These are phyloP conservation scores for Zangia roseola DNA, from an alignment of 768 basidiomycete species.

Conservation along the genomic window DNA sequence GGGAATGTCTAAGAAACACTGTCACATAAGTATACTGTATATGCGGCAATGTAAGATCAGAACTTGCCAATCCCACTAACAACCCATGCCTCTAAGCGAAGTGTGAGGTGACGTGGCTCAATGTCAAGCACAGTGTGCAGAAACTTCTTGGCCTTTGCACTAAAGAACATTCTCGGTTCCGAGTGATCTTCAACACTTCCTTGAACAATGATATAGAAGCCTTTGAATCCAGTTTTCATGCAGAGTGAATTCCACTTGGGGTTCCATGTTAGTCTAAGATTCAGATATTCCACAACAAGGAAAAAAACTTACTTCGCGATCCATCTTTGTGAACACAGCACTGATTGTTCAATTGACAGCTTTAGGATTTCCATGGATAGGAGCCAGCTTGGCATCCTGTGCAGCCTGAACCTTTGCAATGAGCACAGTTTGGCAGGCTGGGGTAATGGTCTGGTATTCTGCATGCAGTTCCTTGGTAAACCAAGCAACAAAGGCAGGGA, in stretches of 20 bases:
- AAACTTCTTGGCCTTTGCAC: slow-evolving; percentile 4
- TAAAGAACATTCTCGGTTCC: slow-evolving; percentile 4
- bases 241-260: slow-evolving; percentile 3
- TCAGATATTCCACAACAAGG: neutral
- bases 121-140: neutral
- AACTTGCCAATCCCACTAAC: slow-evolving; percentile 4
- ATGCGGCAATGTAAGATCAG: no score
- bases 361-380: slow-evolving; percentile 1
- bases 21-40: no score
- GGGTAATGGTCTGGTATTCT: neutral
- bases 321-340: slow-evolving; percentile 2
- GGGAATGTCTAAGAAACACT: no score
- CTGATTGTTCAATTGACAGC: neutral
- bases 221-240: slow-evolving; percentile 1
- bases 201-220: slow-evolving; percentile 2
- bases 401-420: neutral
- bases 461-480: neutral
- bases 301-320: slow-evolving; percentile 2
- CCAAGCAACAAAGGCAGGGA: neutral
- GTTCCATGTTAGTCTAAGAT: neutral
- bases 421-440: neutral
- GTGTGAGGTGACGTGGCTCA: neutral
- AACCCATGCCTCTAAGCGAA: neutral
- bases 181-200: neutral
- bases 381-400: neutral